Percentiles rank a stretch among this genome's conserved stretches.
phyloP scores from a whole-genome alignment of 2,329 filamentous ascomycete genomes.

The Endocalyx cinctus region DNA sequence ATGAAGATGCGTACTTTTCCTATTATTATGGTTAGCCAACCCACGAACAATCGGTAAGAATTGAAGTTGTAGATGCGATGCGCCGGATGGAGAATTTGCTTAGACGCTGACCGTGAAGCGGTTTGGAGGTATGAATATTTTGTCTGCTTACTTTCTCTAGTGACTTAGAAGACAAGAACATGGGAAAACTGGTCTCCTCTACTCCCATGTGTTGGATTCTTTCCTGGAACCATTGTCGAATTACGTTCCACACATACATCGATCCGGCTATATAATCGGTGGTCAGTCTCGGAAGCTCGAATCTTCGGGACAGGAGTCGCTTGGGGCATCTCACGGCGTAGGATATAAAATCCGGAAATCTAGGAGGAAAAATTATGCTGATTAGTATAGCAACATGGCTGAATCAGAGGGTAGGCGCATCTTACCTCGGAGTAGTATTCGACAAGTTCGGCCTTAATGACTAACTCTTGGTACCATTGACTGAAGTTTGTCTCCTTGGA shows the following conservation, averaged over 20 bases:
- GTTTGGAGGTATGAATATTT: background rate
- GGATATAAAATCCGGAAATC: constrained; percentile 95
- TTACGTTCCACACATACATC: constrained; percentile 64
- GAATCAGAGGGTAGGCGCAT: too few relatives aligned
- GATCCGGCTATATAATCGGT: constrained; percentile 35
- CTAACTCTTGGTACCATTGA: constrained; percentile 96
- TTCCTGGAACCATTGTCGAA: constrained; percentile 62
- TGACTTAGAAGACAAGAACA: constrained; percentile 91
- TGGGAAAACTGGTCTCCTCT: constrained; percentile 92
- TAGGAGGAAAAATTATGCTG: too few relatives aligned
- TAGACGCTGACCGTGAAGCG: too few relatives aligned
- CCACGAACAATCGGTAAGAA: too few relatives aligned
- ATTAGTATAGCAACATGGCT: too few relatives aligned
- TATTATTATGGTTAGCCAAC: constrained; percentile 5
- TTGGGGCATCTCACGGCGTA: constrained; percentile 51
- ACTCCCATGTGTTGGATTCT: constrained; percentile 89
- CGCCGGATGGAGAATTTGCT: too few relatives aligned
- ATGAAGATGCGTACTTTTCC: constrained; percentile 15
- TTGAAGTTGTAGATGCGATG: too few relatives aligned
- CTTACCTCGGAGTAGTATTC: constrained; percentile 70
- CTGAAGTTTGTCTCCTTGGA: constrained; percentile 81
- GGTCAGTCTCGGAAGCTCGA: constrained; percentile 6
- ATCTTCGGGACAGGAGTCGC: background rate
- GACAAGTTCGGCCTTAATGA: constrained; percentile 95
- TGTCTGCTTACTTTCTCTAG: constrained; percentile 53